Percentiles rank a stretch among this genome's conserved stretches.
These are phyloP conservation scores for Lotmaria passim DNA, from an alignment of 208 protist genomes.

Conservation along the genomic window DNA sequence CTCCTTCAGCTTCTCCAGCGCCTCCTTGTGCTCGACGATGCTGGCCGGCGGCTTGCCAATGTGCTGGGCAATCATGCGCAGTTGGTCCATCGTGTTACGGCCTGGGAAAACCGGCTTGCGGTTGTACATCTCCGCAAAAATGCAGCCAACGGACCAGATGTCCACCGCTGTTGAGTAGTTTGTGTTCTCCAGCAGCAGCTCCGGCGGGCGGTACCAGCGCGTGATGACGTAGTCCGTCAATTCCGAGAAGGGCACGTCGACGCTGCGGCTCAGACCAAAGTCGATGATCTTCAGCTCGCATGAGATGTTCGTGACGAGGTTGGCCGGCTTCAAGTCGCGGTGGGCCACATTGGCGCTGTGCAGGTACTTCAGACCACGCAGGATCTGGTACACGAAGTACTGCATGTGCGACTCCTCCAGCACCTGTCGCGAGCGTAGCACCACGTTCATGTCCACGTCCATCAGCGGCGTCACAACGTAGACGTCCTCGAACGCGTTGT, in stretches of 20 bases:
- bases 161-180: conserved; percentile 91
- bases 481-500: conserved; percentile 94
- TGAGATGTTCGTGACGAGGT: conserved; percentile 88
- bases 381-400: conserved; percentile 89
- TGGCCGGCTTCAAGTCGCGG: conserved; percentile 91
- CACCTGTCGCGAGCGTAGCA: conserved; percentile 92
- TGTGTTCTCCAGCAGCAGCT: conserved; percentile 91
- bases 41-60: conserved; percentile 95
- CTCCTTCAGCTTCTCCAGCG: conserved; percentile 78
- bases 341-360: conserved; percentile 91
- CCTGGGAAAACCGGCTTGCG: conserved; percentile 91
- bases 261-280: conserved; percentile 90
- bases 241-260: conserved; percentile 80
- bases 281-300: conserved; percentile 92
- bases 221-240: conserved; percentile 94
- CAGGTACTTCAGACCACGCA: conserved; percentile 91
- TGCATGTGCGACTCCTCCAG: conserved; percentile 84
- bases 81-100: conserved; percentile 92
- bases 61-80: conserved; percentile 89
- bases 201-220: conserved; percentile 94
- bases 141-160: conserved; percentile 95
- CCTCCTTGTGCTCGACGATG: conserved; percentile 82
- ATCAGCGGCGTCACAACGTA: conserved; percentile 98
- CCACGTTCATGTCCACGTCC: conserved; percentile 97
- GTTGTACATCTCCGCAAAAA: conserved; percentile 97